phyloP scores from a whole-genome alignment of 345 rosid species.

The Gossypium australe region DNA sequence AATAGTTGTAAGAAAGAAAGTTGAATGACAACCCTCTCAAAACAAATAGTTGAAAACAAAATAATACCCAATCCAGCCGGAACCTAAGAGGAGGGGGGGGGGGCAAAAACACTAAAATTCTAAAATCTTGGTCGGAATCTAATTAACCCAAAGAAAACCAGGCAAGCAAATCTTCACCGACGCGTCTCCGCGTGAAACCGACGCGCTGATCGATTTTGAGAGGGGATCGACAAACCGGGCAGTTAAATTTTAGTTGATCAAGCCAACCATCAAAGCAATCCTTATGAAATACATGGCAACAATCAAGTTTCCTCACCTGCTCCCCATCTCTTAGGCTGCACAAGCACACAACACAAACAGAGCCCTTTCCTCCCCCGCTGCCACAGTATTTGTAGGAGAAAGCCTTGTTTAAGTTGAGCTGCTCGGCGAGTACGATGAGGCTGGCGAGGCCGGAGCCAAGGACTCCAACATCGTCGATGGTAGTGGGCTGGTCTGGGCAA shows the following conservation, averaged over 20 bases:
- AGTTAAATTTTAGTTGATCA: constrained; percentile 53
- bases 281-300: constrained; percentile 83
- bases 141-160: constrained; percentile 44
- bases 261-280: constrained; percentile 85
- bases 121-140: background rate
- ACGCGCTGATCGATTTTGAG: constrained; percentile 43
- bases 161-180: constrained; percentile 40
- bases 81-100: background rate
- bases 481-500: constrained; percentile 3
- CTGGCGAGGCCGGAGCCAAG: constrained; percentile 49
- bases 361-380: constrained; percentile 12
- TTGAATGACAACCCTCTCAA: constrained; percentile 6
- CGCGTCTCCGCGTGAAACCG: constrained; percentile 39
- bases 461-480: constrained; percentile 17
- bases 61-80: background rate
- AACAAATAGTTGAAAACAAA: background rate
- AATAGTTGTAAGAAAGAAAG: background rate
- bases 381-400: constrained; percentile 39
- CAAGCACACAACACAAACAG: constrained; percentile 64
- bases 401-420: constrained; percentile 47
- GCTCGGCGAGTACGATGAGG: constrained; percentile 56
- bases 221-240: constrained; percentile 70
- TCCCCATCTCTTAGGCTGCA: constrained; percentile 65
- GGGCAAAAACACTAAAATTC: background rate
- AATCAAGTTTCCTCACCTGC: constrained; percentile 64